Percentiles rank a stretch among this genome's conserved stretches.
phyloP scores from a whole-genome alignment of 1,284 basidiomycete genomes.

The Vanrija humicola region DNA sequence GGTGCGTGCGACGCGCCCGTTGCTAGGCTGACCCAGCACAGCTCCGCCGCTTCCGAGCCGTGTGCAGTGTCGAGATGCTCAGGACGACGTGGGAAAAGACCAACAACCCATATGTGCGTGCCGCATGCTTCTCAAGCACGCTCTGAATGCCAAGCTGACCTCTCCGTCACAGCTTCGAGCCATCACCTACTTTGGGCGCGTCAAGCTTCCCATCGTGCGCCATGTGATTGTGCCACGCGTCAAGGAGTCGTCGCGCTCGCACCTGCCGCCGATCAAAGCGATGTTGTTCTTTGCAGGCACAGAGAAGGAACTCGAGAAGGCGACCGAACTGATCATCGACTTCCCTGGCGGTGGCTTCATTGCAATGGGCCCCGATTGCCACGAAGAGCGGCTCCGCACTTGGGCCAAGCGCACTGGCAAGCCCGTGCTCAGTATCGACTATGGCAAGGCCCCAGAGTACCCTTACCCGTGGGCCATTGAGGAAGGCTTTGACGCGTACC shows the following conservation, averaged over 20 bases:
- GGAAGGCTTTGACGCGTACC: conserved; percentile 87
- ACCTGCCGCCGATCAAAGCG: conserved; percentile 66
- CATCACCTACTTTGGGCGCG: conserved; percentile 59
- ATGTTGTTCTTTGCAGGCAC: conserved; percentile 79
- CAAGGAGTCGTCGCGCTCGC: conserved; percentile 65
- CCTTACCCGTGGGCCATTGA: conserved; percentile 94
- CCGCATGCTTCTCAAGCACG: neutral
- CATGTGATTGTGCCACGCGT: conserved; percentile 81
- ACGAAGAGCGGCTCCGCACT: conserved; percentile 84
- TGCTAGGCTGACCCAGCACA: conserved; percentile 40
- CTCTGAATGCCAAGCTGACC: no score
- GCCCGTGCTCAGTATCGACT: conserved; percentile 83
- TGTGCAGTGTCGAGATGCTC: conserved; percentile 94
- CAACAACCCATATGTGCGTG: conserved; percentile 76
- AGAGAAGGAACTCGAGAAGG: conserved; percentile 61
- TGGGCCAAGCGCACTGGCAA: conserved; percentile 78
- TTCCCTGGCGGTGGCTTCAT: conserved; percentile 95
- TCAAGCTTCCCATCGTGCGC: conserved; percentile 61
- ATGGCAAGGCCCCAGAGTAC: conserved; percentile 95
- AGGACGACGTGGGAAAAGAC: conserved; percentile 96
- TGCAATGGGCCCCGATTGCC: conserved; percentile 90
- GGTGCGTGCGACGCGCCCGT: conserved; percentile 51
- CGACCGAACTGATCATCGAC: conserved; percentile 81
- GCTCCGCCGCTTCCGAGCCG: conserved; percentile 83
- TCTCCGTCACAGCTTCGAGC: conserved; percentile 60